A percentile compares a stretch with the other conserved stretches of the same genome.
phyloP scores from a whole-genome alignment of 495 filamentous ascomycete genomes.

The Astrothelium macrocarpum region DNA sequence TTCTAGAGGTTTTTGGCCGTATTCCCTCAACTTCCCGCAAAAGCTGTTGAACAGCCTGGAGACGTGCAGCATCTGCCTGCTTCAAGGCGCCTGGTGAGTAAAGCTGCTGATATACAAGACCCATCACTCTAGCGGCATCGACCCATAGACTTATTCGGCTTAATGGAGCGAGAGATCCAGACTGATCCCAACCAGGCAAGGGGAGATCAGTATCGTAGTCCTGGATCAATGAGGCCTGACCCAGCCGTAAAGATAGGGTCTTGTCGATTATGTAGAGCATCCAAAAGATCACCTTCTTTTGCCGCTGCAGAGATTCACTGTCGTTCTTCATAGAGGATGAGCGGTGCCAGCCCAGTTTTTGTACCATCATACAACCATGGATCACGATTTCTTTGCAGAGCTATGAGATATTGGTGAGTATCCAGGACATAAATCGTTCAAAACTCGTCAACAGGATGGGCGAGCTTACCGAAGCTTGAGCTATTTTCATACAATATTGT shows the following conservation, averaged over 20 bases:
- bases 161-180: background rate
- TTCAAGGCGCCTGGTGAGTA: slow-evolving; percentile 24
- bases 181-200: background rate
- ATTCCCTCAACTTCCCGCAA: slow-evolving; percentile 12
- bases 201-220: slow-evolving; percentile 48
- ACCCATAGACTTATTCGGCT: slow-evolving; percentile 19
- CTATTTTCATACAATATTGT: slow-evolving; percentile 1
- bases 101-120: slow-evolving; percentile 20
- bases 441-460: background rate
- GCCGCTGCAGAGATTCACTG: slow-evolving; percentile 27
- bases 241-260: slow-evolving; percentile 52
- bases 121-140: slow-evolving; percentile 16
- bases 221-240: slow-evolving; percentile 50
- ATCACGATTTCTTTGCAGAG: background rate
- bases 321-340: slow-evolving; percentile 43
- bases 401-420: background rate
- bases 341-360: slow-evolving; percentile 56
- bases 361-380: slow-evolving; percentile 7
- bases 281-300: slow-evolving; percentile 48
- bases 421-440: background rate
- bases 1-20: slow-evolving; percentile 8
- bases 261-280: slow-evolving; percentile 52
- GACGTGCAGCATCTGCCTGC: slow-evolving; percentile 11
- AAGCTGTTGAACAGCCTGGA: slow-evolving; percentile 12
- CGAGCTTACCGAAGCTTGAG: slow-evolving; percentile 1